Evolutionary conservation across 768 basidiomycete species (phyloP), one percentile per base, ranked within the genome.

Genomic region (Vararia minispora): DNA sequence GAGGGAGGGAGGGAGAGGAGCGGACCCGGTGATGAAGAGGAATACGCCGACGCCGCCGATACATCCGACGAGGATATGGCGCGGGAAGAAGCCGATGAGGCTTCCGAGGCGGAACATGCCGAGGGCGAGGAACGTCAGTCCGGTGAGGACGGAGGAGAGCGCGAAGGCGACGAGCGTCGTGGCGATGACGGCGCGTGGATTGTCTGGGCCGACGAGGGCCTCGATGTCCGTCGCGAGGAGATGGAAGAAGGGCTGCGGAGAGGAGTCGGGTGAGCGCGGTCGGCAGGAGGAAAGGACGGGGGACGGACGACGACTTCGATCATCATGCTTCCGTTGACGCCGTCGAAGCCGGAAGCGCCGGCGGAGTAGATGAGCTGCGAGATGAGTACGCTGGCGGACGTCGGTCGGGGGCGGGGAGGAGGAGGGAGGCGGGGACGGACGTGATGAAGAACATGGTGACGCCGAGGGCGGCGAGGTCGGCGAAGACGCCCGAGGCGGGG

Each of bases 21-120:
- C 70, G 40, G 48, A 85, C 82, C 89, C 91, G 0, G 92, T 97
- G 49, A 82, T 68, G 28, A 97, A 74, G 32, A 99, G 66, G 59
- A 98, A 99, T 7, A 80, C 75, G 12, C 94, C 94, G 23, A 98
- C 88, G n/a, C 94, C 92, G 8, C 92, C 92, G 28, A 97, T 97
- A 51, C 83, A 84, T 11, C 92, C 92, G n/a, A 99, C 87, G 21
- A 97, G 72, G 52, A 97, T 95, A 52, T 95, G 91, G 11, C 94
- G 69, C 13, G 94, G 94, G 61, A 98, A 97, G 62, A 98, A 98
- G 1, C 91, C 91, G 25, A 95, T 80, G 7, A 98, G 60, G 5
- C 74, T 69, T 2, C 94, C 94, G 10, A 97, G 69, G 31, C 76
- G 76, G 47, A 92, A 75, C 12, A 71, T 73, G 11, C 91, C 91